Base-by-base conservation (phyloP, 164 flowering plant genomes). In the Liquidambar formosana region DNA sequence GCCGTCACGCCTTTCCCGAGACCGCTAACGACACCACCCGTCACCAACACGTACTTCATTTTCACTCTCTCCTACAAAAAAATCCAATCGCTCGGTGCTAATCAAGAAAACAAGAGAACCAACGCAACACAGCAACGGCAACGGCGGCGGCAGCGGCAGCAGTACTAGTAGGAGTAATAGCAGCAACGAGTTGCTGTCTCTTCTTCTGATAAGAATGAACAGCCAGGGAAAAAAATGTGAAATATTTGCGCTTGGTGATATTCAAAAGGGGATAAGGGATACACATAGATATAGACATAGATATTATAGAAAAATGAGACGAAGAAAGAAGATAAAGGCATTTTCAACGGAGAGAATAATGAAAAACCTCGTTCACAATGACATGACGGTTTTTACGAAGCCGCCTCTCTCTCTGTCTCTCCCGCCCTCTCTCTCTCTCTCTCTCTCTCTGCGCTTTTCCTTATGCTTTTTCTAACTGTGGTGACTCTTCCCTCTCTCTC, bases 1-100 rank as follows among this genome's bases (percentile, higher is more conserved):
- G 83, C 83, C 2, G 83, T 80, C 14, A 80, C 81, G 1, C 83
- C 83, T 64, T 80, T 80, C 26, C 83, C 83, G 4, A 80, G 75
- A n/a, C 81, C 54, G 13, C 54, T 51, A 19, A 14, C 82, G 8
- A 79, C 82, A 2, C 82, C 82, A 11, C 82, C 82, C 1, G 79
- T 79, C 33, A 79, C 82, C 63, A 79, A 53, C 1, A 79, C 77
- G 62, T 79, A 79, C 77, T 79, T 79, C 81, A 78, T 78, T 38
- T n/a, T n/a, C n/a, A n/a, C n/a, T 62, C 62, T 8, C 27, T 16
- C 10, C 10, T 13, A 5, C 19, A 22, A 59, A 18, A 59, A 59
- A 18, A 5, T 47, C n/a, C 16, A 21, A 26, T 13, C 52, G 2
- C 43, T 46, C n/a, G 53, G 0, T 48, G 21, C 67, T 63, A 27